phyloP scores from a whole-genome alignment of 257 asterid species.

The Euphrasia confusa region DNA sequence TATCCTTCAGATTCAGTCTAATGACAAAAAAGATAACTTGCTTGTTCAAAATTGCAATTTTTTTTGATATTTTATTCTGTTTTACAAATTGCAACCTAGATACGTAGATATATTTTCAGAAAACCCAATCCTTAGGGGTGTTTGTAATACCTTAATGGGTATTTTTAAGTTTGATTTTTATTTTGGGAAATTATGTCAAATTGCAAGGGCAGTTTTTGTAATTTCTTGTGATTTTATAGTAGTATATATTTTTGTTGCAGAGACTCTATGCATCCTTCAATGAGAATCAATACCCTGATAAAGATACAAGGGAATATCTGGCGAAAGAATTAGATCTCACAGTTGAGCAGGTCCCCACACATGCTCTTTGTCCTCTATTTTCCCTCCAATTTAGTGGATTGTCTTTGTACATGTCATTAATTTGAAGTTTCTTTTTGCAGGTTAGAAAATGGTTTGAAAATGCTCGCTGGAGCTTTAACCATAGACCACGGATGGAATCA shows the following conservation, averaged over 20 bases:
- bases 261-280: slow-evolving; percentile 61
- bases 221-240: slow-evolving; percentile 18
- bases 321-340: slow-evolving; percentile 69
- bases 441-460: slow-evolving; percentile 85
- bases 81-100: background rate
- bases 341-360: slow-evolving; percentile 52
- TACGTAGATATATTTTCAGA: background rate
- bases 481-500: slow-evolving; percentile 42
- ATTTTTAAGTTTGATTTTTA: background rate
- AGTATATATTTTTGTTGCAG: slow-evolving; percentile 48
- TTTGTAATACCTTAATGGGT: background rate
- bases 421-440: slow-evolving; percentile 30
- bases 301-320: slow-evolving; percentile 50
- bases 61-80: background rate
- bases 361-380: slow-evolving; percentile 7
- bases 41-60: background rate
- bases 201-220: background rate
- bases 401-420: background rate
- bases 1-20: background rate
- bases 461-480: slow-evolving; percentile 77
- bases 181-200: background rate
- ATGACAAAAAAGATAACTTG: background rate
- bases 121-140: background rate
- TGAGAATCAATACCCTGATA: slow-evolving; percentile 76
- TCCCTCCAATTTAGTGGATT: background rate